These are phyloP conservation scores for Tulasnella sp. DNA, from an alignment of 768 basidiomycete species.

Conservation along the genomic window DNA sequence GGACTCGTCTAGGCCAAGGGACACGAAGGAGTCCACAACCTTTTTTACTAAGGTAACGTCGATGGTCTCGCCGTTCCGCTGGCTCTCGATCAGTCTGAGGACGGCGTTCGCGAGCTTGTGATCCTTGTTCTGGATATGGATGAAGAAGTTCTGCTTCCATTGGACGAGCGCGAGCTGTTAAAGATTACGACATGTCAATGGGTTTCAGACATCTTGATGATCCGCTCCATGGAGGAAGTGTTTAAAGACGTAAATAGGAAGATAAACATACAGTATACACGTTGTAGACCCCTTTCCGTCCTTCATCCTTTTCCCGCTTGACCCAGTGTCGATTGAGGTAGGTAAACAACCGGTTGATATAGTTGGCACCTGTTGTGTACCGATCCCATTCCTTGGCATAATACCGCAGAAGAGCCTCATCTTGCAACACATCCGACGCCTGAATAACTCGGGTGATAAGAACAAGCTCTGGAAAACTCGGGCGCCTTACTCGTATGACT, in stretches of 20 bases:
- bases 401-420: slow-evolving; percentile 79
- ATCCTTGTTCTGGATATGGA: slow-evolving; percentile 71
- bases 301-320: slow-evolving; percentile 94
- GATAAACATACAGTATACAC: slow-evolving; percentile 78
- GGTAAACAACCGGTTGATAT: slow-evolving; percentile 93
- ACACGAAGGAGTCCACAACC: slow-evolving; percentile 88
- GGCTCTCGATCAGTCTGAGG: slow-evolving; percentile 79
- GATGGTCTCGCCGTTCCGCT: slow-evolving; percentile 88
- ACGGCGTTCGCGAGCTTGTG: slow-evolving; percentile 79
- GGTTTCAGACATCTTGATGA: slow-evolving; percentile 23
- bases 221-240: not conserved
- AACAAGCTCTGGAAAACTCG: not conserved
- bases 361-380: slow-evolving; percentile 94
- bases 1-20: slow-evolving; percentile 83
- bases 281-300: slow-evolving; percentile 84
- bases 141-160: slow-evolving; percentile 89
- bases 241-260: not conserved
- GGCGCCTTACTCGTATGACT: slow-evolving; percentile 22
- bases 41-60: slow-evolving; percentile 89
- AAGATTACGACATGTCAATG: no score
- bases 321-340: slow-evolving; percentile 99
- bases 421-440: slow-evolving; percentile 70
- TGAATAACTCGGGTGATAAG: slow-evolving; percentile 25
- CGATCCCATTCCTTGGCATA: slow-evolving; percentile 92
- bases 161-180: slow-evolving; percentile 81